These are phyloP conservation scores for Linum usitatissimum DNA, from an alignment of 345 rosid genomes.

Conservation along the genomic window DNA sequence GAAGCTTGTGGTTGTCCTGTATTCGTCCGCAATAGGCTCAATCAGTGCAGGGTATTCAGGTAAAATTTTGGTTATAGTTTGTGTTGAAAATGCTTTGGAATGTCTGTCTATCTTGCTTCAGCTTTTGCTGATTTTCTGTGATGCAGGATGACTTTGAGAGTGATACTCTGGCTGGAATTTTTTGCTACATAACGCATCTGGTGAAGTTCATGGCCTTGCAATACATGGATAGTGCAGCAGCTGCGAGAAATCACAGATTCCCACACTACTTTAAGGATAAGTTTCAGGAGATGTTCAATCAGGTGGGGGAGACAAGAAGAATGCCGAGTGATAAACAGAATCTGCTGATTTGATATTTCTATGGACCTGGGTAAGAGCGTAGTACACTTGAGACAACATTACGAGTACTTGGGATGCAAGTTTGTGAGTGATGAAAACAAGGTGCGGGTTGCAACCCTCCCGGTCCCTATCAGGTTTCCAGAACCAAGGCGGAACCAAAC, in stretches of 20 bases:
- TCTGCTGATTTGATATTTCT: conserved; percentile 66
- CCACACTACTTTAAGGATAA: conserved; percentile 47
- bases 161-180: conserved; percentile 31
- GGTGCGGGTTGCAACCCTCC: conserved; percentile 30
- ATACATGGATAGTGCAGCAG: conserved; percentile 35
- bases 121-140: background rate
- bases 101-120: background rate
- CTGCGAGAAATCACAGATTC: conserved; percentile 48
- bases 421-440: conserved; percentile 20
- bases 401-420: conserved; percentile 71
- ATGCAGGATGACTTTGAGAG: conserved; percentile 47
- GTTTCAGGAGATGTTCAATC: conserved; percentile 37
- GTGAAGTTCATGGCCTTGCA: conserved; percentile 64
- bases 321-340: conserved; percentile 38
- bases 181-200: conserved; percentile 58
- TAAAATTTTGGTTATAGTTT: conserved; percentile 20
- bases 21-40: conserved; percentile 63
- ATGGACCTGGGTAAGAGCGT: conserved; percentile 54
- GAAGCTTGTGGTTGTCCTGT: conserved; percentile 37
- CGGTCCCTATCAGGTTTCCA: conserved; percentile 61
- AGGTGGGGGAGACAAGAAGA: conserved; percentile 24
- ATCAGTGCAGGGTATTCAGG: conserved; percentile 44
- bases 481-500: too few species aligned
- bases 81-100: background rate
- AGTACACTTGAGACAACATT: conserved; percentile 37